Evolutionary conservation across 192 early-diverging fungal species (phyloP).

Genomic region (Oehlia diaphana): DNA sequence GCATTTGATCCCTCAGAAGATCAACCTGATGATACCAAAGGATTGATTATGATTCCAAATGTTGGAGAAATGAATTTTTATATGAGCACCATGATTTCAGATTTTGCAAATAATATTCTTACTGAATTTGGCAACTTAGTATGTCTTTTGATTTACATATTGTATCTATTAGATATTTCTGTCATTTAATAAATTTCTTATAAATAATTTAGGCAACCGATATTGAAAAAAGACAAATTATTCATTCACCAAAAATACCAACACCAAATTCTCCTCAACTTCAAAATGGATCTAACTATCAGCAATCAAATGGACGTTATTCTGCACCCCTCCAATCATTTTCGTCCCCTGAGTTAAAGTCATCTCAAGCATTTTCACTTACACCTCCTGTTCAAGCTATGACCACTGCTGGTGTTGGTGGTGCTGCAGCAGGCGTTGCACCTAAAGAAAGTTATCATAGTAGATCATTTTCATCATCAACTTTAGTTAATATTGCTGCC

Average conservation of each 20-base stretch:
- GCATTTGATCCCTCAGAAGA: conserved; percentile 79
- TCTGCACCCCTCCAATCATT: conserved; percentile 9
- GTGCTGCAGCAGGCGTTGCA: conserved; percentile 21
- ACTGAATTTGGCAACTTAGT: conserved; percentile 66
- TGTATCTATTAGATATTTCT: background rate
- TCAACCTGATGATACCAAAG: conserved; percentile 72
- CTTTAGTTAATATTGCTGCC: conserved; percentile 28
- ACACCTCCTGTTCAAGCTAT: conserved; percentile 47
- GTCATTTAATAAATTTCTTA: background rate
- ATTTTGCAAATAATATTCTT: conserved; percentile 74
- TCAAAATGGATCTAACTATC: background rate
- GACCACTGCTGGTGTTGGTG: conserved; percentile 40
- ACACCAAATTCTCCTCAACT: conserved; percentile 21
- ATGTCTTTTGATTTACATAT: conserved; percentile 22
- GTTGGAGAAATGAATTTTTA: conserved; percentile 78
- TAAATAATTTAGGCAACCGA: conserved; percentile 41
- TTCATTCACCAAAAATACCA: conserved; percentile 47
- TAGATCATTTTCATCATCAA: conserved; percentile 40
- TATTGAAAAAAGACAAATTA: conserved; percentile 60
- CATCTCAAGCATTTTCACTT: conserved; percentile 32
- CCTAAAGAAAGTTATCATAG: conserved; percentile 35
- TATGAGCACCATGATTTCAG: conserved; percentile 73
- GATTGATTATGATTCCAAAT: conserved; percentile 77
- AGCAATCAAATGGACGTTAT: conserved; percentile 26
- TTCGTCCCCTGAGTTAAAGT: conserved; percentile 35